These are phyloP conservation scores for Amphichorda felina DNA, from an alignment of 2,329 filamentous ascomycete species.

Conservation along the genomic window DNA sequence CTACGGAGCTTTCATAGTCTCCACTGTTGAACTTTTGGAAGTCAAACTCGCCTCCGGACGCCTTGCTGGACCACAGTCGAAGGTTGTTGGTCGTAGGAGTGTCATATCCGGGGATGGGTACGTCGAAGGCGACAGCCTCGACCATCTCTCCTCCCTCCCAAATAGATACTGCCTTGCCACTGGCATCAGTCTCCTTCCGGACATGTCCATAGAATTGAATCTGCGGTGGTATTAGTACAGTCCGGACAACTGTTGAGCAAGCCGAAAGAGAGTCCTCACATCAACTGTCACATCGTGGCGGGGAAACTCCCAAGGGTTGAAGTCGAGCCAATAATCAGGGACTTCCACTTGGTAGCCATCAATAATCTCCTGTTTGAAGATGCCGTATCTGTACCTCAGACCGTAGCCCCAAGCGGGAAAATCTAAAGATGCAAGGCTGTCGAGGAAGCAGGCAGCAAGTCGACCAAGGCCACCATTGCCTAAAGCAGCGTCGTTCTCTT, in stretches of 20 bases:
- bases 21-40: constrained; percentile 99
- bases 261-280: constrained; percentile 26
- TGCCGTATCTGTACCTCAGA: constrained; percentile 87
- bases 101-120: constrained; percentile 80
- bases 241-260: no score
- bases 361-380: constrained; percentile 99
- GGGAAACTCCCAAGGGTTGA: constrained; percentile 98
- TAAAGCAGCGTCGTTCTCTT: constrained; percentile 92
- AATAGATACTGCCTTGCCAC: constrained; percentile 60
- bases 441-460: constrained; percentile 91
- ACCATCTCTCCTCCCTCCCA: constrained; percentile 96
- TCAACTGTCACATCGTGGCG: constrained; percentile 92
- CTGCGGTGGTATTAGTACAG: constrained; percentile 12
- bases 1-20: constrained; percentile 94
- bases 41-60: constrained; percentile 93
- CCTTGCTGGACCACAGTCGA: constrained; percentile 94
- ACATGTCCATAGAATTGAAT: constrained; percentile 94
- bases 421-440: constrained; percentile 89
- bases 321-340: constrained; percentile 97
- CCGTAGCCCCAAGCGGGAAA: constrained; percentile 97
- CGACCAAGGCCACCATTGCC: constrained; percentile 94
- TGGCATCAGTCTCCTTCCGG: constrained; percentile 58
- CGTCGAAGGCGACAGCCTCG: constrained; percentile 85
- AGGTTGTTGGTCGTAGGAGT: constrained; percentile 93
- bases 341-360: constrained; percentile 97